A percentile compares a stretch with the other conserved stretches of the same genome.
Conservation (phyloP, 495 filamentous ascomycete species). For the Entonaema liquescens region DNA sequence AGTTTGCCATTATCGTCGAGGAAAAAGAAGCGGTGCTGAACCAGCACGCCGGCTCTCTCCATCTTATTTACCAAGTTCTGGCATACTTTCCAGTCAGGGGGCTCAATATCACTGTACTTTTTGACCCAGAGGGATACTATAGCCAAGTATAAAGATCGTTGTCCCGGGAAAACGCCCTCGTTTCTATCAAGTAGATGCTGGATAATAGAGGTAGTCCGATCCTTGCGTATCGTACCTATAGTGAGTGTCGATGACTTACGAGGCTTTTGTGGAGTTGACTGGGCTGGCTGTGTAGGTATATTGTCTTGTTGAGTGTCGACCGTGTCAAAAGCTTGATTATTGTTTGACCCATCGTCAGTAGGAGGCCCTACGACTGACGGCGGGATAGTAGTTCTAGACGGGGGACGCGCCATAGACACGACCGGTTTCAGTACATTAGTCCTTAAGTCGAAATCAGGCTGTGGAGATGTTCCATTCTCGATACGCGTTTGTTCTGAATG, state of each 20-base stretch:
- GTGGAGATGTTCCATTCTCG: neutral
- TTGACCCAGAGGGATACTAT: conserved; percentile 70
- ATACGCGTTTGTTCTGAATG: neutral
- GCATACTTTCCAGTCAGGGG: conserved; percentile 48
- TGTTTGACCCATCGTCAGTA: neutral
- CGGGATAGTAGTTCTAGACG: neutral
- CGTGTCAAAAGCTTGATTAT: neutral
- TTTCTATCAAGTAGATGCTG: conserved; percentile 73
- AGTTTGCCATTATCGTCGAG: conserved; percentile 44
- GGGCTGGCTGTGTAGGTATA: neutral
- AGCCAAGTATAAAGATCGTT: conserved; percentile 76
- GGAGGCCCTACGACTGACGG: neutral
- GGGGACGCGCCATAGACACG: neutral
- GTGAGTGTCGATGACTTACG: conserved; percentile 13
- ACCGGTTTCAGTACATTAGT: neutral
- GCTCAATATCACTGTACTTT: conserved; percentile 59
- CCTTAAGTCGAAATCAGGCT: conserved; percentile 2
- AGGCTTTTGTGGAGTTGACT: conserved; percentile 8
- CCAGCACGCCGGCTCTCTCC: conserved; percentile 65
- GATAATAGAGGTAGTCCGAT: conserved; percentile 65
- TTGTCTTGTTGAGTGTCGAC: neutral
- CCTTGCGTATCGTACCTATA: conserved; percentile 41
- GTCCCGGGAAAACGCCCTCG: conserved; percentile 76
- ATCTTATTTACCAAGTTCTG: conserved; percentile 68
- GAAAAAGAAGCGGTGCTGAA: conserved; percentile 70